Evolutionary conservation across 2,329 filamentous ascomycete species (phyloP), one percentile per base, ranked within the genome.

Genomic region (Aureobasidium sp.): DNA sequence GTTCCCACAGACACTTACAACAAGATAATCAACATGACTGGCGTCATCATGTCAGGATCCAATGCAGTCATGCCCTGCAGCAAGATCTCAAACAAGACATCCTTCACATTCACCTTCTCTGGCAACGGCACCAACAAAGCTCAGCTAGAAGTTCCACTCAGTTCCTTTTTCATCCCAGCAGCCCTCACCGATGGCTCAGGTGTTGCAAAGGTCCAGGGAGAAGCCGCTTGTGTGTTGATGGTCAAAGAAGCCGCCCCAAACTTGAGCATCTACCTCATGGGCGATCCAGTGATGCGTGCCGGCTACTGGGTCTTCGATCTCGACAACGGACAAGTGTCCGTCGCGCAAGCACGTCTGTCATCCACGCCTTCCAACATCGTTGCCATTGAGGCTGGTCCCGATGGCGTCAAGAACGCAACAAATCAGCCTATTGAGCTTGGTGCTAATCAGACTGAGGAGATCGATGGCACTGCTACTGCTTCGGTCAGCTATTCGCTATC

Each of bases 221-320:
- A 65, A n/a, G 57, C 64, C 3, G 62, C 67, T 2, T 45, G 34
- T 30, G 2, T 41, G 1, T 11, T 45, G 42, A 49, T 59, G 34
- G 25, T 29, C 30, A 4, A 21, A 3, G 3, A 3, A 10, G 25
- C 45, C 8, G 34, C 7, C 9, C 7, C 45, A 21, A 58, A 64
- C 21, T 21, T 21, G 0, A 69, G 71, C 65, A 32, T 37, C 3
- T 69, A 69, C 54, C 69, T 67, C 10, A 59, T 72, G 1, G 71
- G 70, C 10, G 70, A 72, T 61, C 69, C 71, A 11, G 60, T 73
- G 25, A 63, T 73, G 11, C 62, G 69, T 10, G 67, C 66, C 50
- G 71, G 72, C 68, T 73, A 73, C 62, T 67, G 72, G 42, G 70
- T 73, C 59, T 73, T 69, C 59, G 71, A 73, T 54, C 68, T 73